These are phyloP conservation scores for Leptosphaerulina australis DNA, from an alignment of 2,329 filamentous ascomycete genomes.

Conservation along the genomic window DNA sequence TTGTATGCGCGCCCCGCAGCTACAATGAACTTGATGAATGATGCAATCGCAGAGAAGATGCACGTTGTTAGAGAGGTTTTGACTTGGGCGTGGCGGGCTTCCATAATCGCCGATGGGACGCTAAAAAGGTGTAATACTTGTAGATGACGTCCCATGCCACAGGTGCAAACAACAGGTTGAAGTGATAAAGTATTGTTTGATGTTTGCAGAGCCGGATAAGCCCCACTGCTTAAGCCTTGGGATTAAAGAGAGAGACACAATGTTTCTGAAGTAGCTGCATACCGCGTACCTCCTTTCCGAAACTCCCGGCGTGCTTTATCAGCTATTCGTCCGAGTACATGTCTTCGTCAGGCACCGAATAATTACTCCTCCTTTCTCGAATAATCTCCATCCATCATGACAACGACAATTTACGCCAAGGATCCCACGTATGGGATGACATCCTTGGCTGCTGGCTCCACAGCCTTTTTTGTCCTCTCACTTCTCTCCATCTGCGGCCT, in stretches of 20 bases:
- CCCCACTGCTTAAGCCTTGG: not conserved
- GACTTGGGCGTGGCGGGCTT: constrained; percentile 20
- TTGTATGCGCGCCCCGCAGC: constrained; percentile 40
- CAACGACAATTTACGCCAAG: constrained; percentile 18
- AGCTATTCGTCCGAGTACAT: constrained; percentile 6
- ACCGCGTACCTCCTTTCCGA: constrained; percentile 11
- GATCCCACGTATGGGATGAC: constrained; percentile 44
- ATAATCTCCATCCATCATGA: constrained; percentile 12
- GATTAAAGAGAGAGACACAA: not conserved
- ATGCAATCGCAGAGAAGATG: constrained; percentile 36
- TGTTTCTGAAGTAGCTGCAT: constrained; percentile 6
- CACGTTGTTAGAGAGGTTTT: constrained; percentile 21
- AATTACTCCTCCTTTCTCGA: constrained; percentile 4
- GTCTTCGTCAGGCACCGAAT: constrained; percentile 19
- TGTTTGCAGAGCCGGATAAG: not conserved
- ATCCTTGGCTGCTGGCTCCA: constrained; percentile 74
- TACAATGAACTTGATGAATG: constrained; percentile 29
- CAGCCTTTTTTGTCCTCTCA: constrained; percentile 75
- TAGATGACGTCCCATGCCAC: constrained; percentile 9
- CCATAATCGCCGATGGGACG: constrained; percentile 7
- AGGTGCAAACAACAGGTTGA: not conserved
- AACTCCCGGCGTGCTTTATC: constrained; percentile 17
- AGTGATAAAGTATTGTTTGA: not conserved
- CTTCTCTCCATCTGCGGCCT: constrained; percentile 75
- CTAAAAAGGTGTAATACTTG: constrained; percentile 15